Percentiles rank a stretch among this genome's conserved stretches.
Conservation (phyloP, 768 basidiomycete genomes). For the Mycena floridula region DNA sequence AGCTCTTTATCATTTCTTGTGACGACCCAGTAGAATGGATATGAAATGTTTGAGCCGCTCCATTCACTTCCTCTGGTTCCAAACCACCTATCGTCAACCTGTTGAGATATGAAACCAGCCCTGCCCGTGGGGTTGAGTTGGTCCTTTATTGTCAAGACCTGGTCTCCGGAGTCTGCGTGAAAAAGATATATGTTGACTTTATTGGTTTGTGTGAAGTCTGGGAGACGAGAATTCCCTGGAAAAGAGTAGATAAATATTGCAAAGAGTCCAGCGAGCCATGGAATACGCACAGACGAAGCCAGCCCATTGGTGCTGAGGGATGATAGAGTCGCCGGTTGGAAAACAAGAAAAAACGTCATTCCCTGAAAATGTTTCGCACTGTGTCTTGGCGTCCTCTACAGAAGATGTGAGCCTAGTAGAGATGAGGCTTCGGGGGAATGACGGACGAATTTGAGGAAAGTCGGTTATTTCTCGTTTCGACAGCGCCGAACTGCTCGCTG, state of each 20-base stretch:
- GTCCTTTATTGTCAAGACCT: conserved; percentile 39
- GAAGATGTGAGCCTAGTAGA: conserved; percentile 1
- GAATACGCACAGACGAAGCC: conserved; percentile 83
- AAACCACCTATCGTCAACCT: conserved; percentile 75
- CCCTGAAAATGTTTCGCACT: conserved; percentile 52
- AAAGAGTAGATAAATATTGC: too few species aligned
- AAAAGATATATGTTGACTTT: conserved; percentile 73
- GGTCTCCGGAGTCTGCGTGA: conserved; percentile 57
- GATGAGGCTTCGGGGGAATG: conserved; percentile 4
- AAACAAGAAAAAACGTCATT: conserved; percentile 78
- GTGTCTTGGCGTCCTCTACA: conserved; percentile 33
- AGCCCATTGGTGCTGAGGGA: conserved; percentile 72
- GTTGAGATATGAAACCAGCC: conserved; percentile 46
- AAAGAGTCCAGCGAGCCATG: too few species aligned
- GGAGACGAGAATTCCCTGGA: conserved; percentile 71
- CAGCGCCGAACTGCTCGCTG: conserved; percentile 22
- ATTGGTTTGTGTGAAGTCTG: conserved; percentile 56
- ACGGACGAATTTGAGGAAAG: conserved; percentile 25
- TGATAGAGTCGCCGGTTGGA: conserved; percentile 45
- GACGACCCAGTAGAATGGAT: conserved; percentile 75
- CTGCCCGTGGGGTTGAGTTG: conserved; percentile 41
- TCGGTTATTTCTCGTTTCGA: conserved; percentile 35
- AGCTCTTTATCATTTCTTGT: conserved; percentile 51
- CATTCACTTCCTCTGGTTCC: conserved; percentile 44
- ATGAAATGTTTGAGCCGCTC: conserved; percentile 47